These are phyloP conservation scores for Ascochyta koolunga DNA, from an alignment of 2,329 filamentous ascomycete genomes.

Conservation along the genomic window DNA sequence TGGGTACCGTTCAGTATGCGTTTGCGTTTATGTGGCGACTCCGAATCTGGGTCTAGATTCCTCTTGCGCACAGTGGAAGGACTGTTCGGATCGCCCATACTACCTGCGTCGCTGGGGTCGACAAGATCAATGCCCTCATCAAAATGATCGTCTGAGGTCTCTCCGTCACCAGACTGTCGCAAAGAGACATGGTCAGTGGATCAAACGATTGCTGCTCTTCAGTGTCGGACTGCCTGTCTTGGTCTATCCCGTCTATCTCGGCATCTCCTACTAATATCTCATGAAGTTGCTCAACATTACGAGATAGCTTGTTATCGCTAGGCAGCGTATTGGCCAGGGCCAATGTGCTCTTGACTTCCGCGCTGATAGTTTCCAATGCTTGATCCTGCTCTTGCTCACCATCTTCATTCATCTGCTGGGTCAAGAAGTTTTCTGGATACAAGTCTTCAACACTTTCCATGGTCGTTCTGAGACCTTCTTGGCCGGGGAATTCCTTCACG, in stretches of 20 bases:
- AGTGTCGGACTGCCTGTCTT: constrained; percentile 22
- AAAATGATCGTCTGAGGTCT: constrained; percentile 15
- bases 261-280: constrained; percentile 15
- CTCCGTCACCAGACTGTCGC: constrained; percentile 8
- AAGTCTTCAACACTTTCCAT: constrained; percentile 87
- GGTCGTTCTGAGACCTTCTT: constrained; percentile 71
- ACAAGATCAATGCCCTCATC: constrained; percentile 30
- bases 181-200: constrained; percentile 38
- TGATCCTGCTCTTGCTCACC: background rate
- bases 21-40: constrained; percentile 23
- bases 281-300: constrained; percentile 3
- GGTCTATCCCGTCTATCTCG: constrained; percentile 32
- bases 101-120: constrained; percentile 22
- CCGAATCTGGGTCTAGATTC: constrained; percentile 10
- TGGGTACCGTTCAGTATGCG: constrained; percentile 17
- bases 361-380: background rate
- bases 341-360: constrained; percentile 7
- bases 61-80: constrained; percentile 28
- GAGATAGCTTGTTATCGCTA: background rate
- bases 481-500: constrained; percentile 60
- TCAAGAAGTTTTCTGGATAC: constrained; percentile 69
- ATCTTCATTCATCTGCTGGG: constrained; percentile 2
- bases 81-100: constrained; percentile 2
- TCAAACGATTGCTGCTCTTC: constrained; percentile 37
- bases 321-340: constrained; percentile 7